Base-by-base conservation (phyloP, 208 protist genomes). In the Leishmania gerbilli region DNA sequence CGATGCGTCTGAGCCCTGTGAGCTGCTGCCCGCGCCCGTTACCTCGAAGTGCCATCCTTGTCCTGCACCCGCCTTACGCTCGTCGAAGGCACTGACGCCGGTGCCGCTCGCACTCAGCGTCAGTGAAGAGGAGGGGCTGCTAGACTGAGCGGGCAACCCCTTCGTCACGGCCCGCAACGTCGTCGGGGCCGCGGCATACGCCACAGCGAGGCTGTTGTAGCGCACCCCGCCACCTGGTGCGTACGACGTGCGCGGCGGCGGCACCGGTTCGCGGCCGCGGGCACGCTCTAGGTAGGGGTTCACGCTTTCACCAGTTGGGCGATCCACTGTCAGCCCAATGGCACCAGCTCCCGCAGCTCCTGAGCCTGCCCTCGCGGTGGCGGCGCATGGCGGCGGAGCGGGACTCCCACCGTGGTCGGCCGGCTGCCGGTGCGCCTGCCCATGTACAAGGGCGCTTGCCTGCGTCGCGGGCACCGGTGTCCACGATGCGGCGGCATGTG, bases 221-320 rank as follows among this genome's bases (percentile, higher is more conserved):
- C 74, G 82, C 9, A 82, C 74, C 2, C 82, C 82, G 9, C 82
- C 78, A 21, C 81, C 74, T 24, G 85, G 85, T 1, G 81, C 85
- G 78, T 85, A 84, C 37, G 79, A 83, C 17, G 77, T 80, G n/a
- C 81, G 78, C 3, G 85, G 62, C 72, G 64, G 74, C 64, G 62
- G 77, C 64, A 45, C 74, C 49, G 80, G 77, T 19, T 74, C 77
- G 42, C 77, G 67, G 76, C 75, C 60, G 79, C 71, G 9, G 58
- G 64, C 17, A 37, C 72, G 24, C 24, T 77, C 77, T 8, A 79
- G 47, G 53, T 87, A 80, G 31, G 79, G 77, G 67, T 80, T 83
- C 34, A 78, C 58, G 68, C 68, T 77, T 34, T 40, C 51, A 75
- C 37, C 9, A 13, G 8, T 42, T 31, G n/a, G 51, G 2, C n/a